Evolutionary conservation across 805 yeast genomes (phyloP), one percentile per base, ranked within the genome.

Genomic region (Yarrowia sp.): DNA sequence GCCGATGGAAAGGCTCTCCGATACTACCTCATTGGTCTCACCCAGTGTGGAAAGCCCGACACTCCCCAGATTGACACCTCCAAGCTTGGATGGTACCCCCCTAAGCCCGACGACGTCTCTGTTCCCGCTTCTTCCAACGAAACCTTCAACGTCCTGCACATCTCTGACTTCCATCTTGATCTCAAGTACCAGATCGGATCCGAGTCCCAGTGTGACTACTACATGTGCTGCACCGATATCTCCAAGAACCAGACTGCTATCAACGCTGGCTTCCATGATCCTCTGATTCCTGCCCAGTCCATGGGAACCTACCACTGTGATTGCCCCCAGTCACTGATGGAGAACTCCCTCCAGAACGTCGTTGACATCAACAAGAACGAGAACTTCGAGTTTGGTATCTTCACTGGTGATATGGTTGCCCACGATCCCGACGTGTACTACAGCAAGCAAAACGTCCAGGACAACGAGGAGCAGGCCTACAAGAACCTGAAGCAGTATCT

Each of bases 321-420:
- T 70, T 74, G 87, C 5, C 90, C 92, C 7, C 84, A 81, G 64
- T 71, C 82, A 14, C 73, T 86, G 66, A 74, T 86, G 68, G 85
- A 85, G 70, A 80, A 81, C 65, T 80, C 88, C 12, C 73, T 86
- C 69, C 75, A 77, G 61, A 73, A 81, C 27, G 75, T 81, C 51
- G 70, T 65, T 4, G 72, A 76, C 16, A 72, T 73, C 63, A 73
- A 75, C 71, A 27, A 70, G 14, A 65, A 71, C 9, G 67, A 74
- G 38, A 64, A 78, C 38, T 85, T 80, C 66, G 86, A 84, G 55
- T 86, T 86, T 68, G 79, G 86, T 1, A 72, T 86, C 33, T 86
- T 86, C 77, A 86, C 90, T 3, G 91, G 91, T 62, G 92, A 86
- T 68, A 76, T 85, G 69, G 86, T 86, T 61, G 91, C 86, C 71